Percentiles rank a stretch among this genome's conserved stretches.
These are phyloP conservation scores for Colletotrichum viniferum DNA, from an alignment of 2,329 filamentous ascomycete species.

Conservation along the genomic window DNA sequence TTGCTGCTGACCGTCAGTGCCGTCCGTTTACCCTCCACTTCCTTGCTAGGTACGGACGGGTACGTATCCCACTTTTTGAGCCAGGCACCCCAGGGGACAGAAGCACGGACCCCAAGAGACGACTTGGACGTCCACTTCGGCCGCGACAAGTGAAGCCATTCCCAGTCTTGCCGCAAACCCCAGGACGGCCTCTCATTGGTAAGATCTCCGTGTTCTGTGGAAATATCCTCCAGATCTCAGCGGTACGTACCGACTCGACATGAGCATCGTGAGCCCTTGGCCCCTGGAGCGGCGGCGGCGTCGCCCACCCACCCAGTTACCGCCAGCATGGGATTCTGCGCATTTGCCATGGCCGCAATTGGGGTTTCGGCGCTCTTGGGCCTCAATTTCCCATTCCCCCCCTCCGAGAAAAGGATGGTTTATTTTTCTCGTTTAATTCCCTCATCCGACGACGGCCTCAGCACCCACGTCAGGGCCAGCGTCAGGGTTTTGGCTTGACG, in stretches of 20 bases:
- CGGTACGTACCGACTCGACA: neutral
- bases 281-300: neutral
- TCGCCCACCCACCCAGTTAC: neutral
- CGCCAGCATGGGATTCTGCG: conserved; percentile 14
- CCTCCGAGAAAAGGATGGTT: neutral
- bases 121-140: neutral
- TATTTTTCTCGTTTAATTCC: neutral
- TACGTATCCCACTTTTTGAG: neutral
- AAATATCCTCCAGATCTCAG: neutral
- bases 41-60: neutral
- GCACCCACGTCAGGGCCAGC: neutral
- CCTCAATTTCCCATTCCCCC: conserved; percentile 17
- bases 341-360: conserved; percentile 12
- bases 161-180: neutral
- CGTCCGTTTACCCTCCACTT: neutral
- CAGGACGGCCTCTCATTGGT: conserved; percentile 1
- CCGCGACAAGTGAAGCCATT: conserved; percentile 9
- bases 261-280: neutral
- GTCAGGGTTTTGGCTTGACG: neutral
- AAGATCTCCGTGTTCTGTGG: neutral
- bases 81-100: neutral
- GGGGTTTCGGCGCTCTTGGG: conserved; percentile 2
- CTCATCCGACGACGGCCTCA: neutral
- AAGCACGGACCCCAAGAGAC: neutral
- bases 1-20: neutral